Percentiles rank a stretch among this genome's conserved stretches.
Conservation (phyloP, 1,284 basidiomycete genomes). For the Ganoderma multipileum region DNA sequence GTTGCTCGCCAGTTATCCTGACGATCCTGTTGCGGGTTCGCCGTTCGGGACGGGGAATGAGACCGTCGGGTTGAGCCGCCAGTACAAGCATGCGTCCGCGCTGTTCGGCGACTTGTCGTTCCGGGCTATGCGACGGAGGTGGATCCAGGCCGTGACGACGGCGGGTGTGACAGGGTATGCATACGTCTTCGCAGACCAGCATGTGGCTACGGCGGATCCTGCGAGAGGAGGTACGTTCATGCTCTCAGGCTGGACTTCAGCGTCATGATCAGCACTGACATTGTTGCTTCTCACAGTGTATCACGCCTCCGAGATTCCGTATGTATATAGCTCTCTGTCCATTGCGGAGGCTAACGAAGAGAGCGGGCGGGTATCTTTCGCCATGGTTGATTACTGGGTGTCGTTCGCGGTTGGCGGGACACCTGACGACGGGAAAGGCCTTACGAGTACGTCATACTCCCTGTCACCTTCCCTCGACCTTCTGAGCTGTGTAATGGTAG, state of each 20-base stretch:
- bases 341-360: slow-evolving; percentile 33
- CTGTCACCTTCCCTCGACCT: too few relatives aligned
- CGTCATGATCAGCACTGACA: neutral
- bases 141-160: neutral
- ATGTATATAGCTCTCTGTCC: slow-evolving; percentile 44
- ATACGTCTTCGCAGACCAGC: slow-evolving; percentile 49
- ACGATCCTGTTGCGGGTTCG: slow-evolving; percentile 31
- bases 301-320: slow-evolving; percentile 49
- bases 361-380: slow-evolving; percentile 40
- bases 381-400: slow-evolving; percentile 61
- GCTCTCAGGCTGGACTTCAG: too few relatives aligned
- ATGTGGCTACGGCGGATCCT: slow-evolving; percentile 32
- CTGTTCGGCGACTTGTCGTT: slow-evolving; percentile 52
- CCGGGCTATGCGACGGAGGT: slow-evolving; percentile 47
- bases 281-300: slow-evolving; percentile 36
- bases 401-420: too few relatives aligned
- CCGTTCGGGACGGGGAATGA: slow-evolving; percentile 52
- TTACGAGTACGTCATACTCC: slow-evolving; percentile 33
- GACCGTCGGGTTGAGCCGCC: slow-evolving; percentile 26
- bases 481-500: too few relatives aligned
- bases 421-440: slow-evolving; percentile 56
- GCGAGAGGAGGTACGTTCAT: neutral
- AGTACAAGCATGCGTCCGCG: slow-evolving; percentile 53
- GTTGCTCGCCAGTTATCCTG: slow-evolving; percentile 49
- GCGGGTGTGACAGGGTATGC: neutral